Evolutionary conservation across 2,329 filamentous ascomycete species (phyloP).

Genomic region (Neodidymelliopsis sp.): DNA sequence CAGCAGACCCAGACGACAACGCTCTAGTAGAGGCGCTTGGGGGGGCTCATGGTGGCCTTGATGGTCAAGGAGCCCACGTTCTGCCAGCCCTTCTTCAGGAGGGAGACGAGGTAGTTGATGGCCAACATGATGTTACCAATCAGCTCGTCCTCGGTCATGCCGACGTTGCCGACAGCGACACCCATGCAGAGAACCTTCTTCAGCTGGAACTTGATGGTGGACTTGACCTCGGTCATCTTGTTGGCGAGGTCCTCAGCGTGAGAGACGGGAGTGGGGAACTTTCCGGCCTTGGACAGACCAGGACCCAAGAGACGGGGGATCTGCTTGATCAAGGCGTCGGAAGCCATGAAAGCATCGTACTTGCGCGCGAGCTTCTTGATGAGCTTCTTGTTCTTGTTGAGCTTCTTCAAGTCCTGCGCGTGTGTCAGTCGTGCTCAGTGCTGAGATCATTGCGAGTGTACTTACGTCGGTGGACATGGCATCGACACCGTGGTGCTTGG

Average conservation of each 20-base stretch:
- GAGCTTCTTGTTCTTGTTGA: constrained; percentile 99
- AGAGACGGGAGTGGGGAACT: constrained; percentile 98
- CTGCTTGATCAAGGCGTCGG: constrained; percentile 98
- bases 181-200: constrained; percentile 99
- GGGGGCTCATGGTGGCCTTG: constrained; percentile 99
- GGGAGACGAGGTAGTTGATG: constrained; percentile 99
- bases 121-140: constrained; percentile 99
- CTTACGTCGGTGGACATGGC: constrained; percentile 86
- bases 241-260: constrained; percentile 90
- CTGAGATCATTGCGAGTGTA: neutral
- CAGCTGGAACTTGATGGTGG: constrained; percentile 99
- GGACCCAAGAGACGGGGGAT: constrained; percentile 98
- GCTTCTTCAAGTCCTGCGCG: constrained; percentile 89
- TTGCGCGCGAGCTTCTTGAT: constrained; percentile 99
- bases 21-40: constrained; percentile 93
- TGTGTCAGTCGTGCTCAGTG: constrained; percentile 12
- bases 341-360: constrained; percentile 99
- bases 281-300: constrained; percentile 74
- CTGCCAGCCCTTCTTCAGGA: constrained; percentile 99
- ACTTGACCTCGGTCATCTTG: constrained; percentile 99
- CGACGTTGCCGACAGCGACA: constrained; percentile 98
- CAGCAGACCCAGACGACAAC: constrained; percentile 23
- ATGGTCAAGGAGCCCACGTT: constrained; percentile 99
- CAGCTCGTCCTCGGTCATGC: constrained; percentile 94
- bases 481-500: constrained; percentile 98